Percentiles rank a stretch among this genome's conserved stretches.
Evolutionary conservation across 768 basidiomycete genomes (phyloP).

Genomic region (Termitomyces sp.): DNA sequence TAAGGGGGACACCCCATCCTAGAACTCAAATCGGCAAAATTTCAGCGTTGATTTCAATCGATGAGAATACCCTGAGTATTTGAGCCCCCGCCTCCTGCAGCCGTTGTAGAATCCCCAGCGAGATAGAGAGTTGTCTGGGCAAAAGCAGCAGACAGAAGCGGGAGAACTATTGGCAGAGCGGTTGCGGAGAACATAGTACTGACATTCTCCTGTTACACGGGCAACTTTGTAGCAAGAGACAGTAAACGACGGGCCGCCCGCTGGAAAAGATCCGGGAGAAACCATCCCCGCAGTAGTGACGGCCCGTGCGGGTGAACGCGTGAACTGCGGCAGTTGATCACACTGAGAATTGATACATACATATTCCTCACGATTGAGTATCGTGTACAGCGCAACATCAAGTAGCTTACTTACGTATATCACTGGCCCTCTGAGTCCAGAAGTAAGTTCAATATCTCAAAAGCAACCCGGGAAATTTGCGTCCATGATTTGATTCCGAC

Average conservation of each 20-base stretch:
- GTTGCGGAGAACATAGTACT: neutral
- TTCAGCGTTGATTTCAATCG: neutral
- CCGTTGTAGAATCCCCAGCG: conserved; percentile 42
- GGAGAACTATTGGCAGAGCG: neutral
- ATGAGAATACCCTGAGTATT: conserved; percentile 26
- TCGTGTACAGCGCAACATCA: neutral
- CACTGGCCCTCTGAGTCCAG: too few species aligned
- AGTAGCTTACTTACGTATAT: too few species aligned
- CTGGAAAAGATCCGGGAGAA: neutral
- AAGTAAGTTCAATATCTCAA: too few species aligned
- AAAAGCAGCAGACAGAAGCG: neutral
- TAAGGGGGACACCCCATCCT: conserved; percentile 43
- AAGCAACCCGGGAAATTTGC: too few species aligned
- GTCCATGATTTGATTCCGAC: too few species aligned
- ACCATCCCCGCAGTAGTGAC: neutral
- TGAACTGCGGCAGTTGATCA: neutral
- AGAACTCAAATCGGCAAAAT: neutral
- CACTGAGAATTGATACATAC: neutral
- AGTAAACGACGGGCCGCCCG: neutral
- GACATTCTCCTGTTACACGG: neutral
- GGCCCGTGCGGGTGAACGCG: neutral
- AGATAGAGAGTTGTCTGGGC: conserved; percentile 39
- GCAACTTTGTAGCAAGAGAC: neutral
- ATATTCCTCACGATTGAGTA: neutral
- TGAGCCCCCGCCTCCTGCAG: conserved; percentile 30